phyloP scores from a whole-genome alignment of 805 yeast species.

The Clavispora carvajalis region DNA sequence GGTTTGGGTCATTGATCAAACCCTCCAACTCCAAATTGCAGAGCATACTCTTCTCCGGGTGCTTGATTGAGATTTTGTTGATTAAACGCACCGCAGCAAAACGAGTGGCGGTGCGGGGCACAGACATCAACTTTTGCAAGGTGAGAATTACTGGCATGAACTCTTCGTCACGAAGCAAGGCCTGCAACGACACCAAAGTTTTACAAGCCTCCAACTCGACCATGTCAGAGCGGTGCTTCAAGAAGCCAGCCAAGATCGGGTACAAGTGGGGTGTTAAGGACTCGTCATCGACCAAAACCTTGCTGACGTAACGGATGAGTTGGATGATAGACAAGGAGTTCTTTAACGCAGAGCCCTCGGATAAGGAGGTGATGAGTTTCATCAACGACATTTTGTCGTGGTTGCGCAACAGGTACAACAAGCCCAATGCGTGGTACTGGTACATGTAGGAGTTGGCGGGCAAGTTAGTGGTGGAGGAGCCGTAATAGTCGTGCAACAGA shows the following conservation, averaged over 20 bases:
- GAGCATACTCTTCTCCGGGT: conserved; percentile 71
- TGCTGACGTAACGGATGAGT: conserved; percentile 75
- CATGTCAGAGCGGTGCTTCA: conserved; percentile 78
- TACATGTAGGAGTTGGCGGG: conserved; percentile 75
- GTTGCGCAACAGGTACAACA: conserved; percentile 79
- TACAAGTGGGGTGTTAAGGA: conserved; percentile 53
- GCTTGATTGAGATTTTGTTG: conserved; percentile 75
- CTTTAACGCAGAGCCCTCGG: conserved; percentile 55
- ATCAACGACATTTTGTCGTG: conserved; percentile 92
- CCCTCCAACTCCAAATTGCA: conserved; percentile 84
- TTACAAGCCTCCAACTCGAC: conserved; percentile 91
- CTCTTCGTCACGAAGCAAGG: conserved; percentile 56
- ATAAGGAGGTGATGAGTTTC: conserved; percentile 79
- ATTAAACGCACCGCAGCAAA: conserved; percentile 91
- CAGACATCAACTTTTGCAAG: conserved; percentile 71
- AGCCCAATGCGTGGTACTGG: conserved; percentile 94
- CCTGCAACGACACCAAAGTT: conserved; percentile 50
- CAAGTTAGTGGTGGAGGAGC: conserved; percentile 42
- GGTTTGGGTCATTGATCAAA: conserved; percentile 80
- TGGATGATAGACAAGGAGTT: conserved; percentile 82
- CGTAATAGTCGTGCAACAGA: conserved; percentile 52
- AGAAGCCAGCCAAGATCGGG: conserved; percentile 63
- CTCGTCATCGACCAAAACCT: conserved; percentile 67
- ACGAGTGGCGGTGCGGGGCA: conserved; percentile 84
- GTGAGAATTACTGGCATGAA: conserved; percentile 67